These are phyloP conservation scores for Roridomyces roridus DNA, from an alignment of 768 basidiomycete genomes.

Conservation along the genomic window DNA sequence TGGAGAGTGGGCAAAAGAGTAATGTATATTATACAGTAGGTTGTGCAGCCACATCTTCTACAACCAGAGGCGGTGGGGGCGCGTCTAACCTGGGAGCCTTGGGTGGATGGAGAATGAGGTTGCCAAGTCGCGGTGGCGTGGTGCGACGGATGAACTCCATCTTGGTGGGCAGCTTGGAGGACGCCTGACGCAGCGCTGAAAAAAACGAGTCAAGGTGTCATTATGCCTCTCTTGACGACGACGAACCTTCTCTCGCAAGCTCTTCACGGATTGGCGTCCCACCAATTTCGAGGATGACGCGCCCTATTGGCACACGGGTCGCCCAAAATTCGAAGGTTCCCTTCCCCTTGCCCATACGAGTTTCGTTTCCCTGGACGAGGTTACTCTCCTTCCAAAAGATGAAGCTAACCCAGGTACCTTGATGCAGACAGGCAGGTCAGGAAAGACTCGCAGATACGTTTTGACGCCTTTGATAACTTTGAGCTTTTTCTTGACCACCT, in stretches of 20 bases:
- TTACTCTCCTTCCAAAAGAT: background rate
- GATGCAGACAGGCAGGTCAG: slow-evolving; percentile 96
- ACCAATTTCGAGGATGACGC: slow-evolving; percentile 94
- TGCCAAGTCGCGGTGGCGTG: slow-evolving; percentile 78
- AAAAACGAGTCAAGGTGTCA: background rate
- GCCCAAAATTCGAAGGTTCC: slow-evolving; percentile 98
- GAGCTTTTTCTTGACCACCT: slow-evolving; percentile 87
- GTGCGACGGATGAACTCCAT: slow-evolving; percentile 84
- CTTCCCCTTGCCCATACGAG: slow-evolving; percentile 99
- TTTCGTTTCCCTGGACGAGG: slow-evolving; percentile 84
- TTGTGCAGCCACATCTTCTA: background rate
- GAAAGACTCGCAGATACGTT: slow-evolving; percentile 89
- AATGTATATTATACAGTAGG: slow-evolving; percentile 9
- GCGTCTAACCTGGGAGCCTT: slow-evolving; percentile 31
- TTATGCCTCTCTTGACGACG: background rate
- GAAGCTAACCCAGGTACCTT: slow-evolving; percentile 61
- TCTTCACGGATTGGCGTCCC: slow-evolving; percentile 90
- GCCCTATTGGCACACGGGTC: slow-evolving; percentile 84
- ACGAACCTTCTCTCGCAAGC: slow-evolving; percentile 87
- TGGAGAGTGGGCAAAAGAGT: no score
- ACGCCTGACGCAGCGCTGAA: slow-evolving; percentile 85
- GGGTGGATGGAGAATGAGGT: slow-evolving; percentile 58
- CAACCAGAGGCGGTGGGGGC: background rate
- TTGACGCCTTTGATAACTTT: slow-evolving; percentile 90
- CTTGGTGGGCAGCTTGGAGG: slow-evolving; percentile 82